A percentile compares a stretch with the other conserved stretches of the same genome.
Conservation (phyloP, 306 rosid species). For the Bauhinia variegata region DNA sequence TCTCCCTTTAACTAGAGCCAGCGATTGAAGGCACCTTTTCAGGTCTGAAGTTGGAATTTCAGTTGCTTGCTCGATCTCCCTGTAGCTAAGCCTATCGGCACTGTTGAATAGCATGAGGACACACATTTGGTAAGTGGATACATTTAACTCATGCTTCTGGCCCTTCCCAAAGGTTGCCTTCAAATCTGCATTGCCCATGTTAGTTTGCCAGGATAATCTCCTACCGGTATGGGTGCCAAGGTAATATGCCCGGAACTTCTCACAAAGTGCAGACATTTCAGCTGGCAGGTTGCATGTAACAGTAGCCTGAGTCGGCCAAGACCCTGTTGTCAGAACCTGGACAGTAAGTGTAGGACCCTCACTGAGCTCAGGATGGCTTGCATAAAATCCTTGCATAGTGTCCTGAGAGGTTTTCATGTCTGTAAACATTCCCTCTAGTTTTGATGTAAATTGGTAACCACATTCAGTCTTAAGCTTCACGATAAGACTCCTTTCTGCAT, state of each 20-base stretch:
- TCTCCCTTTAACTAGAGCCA: conserved; percentile 92
- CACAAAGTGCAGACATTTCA: conserved; percentile 84
- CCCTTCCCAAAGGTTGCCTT: conserved; percentile 91
- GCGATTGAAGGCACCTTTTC: conserved; percentile 89
- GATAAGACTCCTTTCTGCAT: conserved; percentile 89
- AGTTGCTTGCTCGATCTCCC: conserved; percentile 91
- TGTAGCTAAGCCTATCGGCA: conserved; percentile 72
- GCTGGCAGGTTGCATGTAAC: conserved; percentile 85
- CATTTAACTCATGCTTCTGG: conserved; percentile 94
- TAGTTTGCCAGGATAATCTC: conserved; percentile 93
- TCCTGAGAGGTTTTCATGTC: conserved; percentile 97
- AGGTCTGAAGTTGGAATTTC: conserved; percentile 79
- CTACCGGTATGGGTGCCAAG: conserved; percentile 95
- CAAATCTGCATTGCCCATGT: conserved; percentile 90
- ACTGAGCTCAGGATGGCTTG: conserved; percentile 65
- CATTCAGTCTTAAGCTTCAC: conserved; percentile 97
- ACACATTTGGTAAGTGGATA: conserved; percentile 92
- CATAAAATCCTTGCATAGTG: conserved; percentile 80
- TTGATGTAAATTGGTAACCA: conserved; percentile 92
- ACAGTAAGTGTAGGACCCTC: conserved; percentile 88
- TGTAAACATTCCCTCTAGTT: conserved; percentile 94
- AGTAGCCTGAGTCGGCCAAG: conserved; percentile 95
- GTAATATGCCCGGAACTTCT: conserved; percentile 80
- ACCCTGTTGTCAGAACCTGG: conserved; percentile 92
- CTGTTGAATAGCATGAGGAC: conserved; percentile 88